Base-by-base conservation (phyloP, 2,329 filamentous ascomycete genomes). In the Amylocarpus encephaloides region DNA sequence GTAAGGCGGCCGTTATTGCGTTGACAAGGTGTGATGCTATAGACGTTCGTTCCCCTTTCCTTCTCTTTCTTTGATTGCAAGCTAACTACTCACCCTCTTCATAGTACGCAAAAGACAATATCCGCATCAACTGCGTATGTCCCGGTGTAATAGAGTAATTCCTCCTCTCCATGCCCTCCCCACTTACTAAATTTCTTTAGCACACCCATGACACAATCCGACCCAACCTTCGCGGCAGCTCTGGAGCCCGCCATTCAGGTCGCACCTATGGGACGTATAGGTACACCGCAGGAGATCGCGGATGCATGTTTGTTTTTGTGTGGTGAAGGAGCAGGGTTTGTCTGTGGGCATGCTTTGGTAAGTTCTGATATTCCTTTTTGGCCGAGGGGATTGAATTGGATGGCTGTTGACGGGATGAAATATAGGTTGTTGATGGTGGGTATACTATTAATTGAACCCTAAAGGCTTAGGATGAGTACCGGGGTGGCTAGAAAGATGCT, bases 1-100 rank as follows among this genome's bases (percentile, higher is more conserved):
- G 68, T 5, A 75, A 75, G 48, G 70, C 71, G 4, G 73, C 71
- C 1, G 67, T 75, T 0, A 69, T 73, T 6, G 67, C 67, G 34
- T 62, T 75, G 63, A 75, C 73, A 3, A 71, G 67, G 51, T 69
- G 67, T 44, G 72, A 74, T 63, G 73, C 73, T n/a, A 70, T 74
- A 35, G 70, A 74, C 56, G 71, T 72, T 47, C 54, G 66, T 59
- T 5, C 5, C 36, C 11, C 29, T 9, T 40, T 11, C 2, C 43
- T 29, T 46, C 18, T 36, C 32, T 48, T 10, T 42, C 43, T 9
- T 43, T 15, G 2, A 35, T 7, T 26, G 4, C 22, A 26, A 26
- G 22, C 22, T 26, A 7, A 26, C 7, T 7, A 26, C 4, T 4
- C 22, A 7, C 7, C 7, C 22, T 26, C 22, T 26, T n/a, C 2